phyloP scores from a whole-genome alignment of 495 filamentous ascomycete genomes.

The Bacidia rubella region DNA sequence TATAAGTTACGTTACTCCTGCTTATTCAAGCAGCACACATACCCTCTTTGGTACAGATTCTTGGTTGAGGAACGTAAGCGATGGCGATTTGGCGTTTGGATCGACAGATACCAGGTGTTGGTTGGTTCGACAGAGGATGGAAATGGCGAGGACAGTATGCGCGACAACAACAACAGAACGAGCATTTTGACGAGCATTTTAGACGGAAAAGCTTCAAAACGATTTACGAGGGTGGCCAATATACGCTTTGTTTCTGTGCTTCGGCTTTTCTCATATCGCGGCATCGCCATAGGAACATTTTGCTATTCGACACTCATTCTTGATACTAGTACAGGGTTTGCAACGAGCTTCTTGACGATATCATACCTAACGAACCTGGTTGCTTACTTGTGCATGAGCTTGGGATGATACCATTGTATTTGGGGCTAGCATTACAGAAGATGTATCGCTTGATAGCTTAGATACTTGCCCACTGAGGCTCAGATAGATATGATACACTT shows the following conservation, averaged over 20 bases:
- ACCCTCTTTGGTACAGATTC: not conserved
- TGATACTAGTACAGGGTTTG: not conserved
- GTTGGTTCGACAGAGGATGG: not conserved
- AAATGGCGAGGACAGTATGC: not conserved
- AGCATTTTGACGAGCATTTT: constrained; percentile 7
- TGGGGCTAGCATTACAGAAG: not conserved
- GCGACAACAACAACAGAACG: constrained; percentile 1
- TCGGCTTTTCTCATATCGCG: not conserved
- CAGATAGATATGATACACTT: not conserved
- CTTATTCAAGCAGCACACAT: not conserved
- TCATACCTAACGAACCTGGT: not conserved
- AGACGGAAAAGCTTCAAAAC: not conserved
- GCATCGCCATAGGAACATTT: not conserved
- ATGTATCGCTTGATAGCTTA: constrained; percentile 4
- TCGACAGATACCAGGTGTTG: constrained; percentile 4
- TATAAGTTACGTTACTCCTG: constrained; percentile 26
- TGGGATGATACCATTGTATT: constrained; percentile 1
- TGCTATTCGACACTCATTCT: not conserved
- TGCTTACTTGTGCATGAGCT: constrained; percentile 1
- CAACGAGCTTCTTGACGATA: not conserved
- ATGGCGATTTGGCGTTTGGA: constrained; percentile 8
- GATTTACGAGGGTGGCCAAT: constrained; percentile 11
- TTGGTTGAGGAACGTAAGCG: not conserved
- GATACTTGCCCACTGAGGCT: constrained; percentile 1
- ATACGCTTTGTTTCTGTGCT: not conserved